A percentile compares a stretch with the other conserved stretches of the same genome.
Conservation (phyloP, 768 basidiomycete species). For the Chalciporus sphaerocephalus region DNA sequence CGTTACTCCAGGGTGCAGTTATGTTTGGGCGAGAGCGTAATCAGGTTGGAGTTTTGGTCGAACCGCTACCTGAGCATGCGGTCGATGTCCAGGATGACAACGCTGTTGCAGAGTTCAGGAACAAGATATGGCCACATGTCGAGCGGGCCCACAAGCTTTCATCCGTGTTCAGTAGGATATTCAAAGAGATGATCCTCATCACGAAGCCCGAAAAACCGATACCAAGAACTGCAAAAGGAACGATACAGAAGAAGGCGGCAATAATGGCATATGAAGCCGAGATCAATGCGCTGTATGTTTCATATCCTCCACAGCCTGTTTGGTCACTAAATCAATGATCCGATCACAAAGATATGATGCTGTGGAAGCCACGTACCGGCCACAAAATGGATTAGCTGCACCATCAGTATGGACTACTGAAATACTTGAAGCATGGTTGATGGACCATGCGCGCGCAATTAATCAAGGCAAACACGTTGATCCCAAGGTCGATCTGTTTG, state of each 20-base stretch:
- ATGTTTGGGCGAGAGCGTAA: slow-evolving; percentile 33
- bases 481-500: slow-evolving; percentile 16
- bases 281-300: slow-evolving; percentile 19
- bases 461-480: neutral
- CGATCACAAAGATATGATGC: slow-evolving; percentile 3
- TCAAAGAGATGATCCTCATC: slow-evolving; percentile 50
- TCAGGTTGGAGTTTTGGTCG: slow-evolving; percentile 30
- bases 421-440: slow-evolving; percentile 4
- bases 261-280: slow-evolving; percentile 19
- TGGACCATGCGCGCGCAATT: slow-evolving; percentile 1
- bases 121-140: slow-evolving; percentile 31
- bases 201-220: slow-evolving; percentile 38
- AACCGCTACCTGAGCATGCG: slow-evolving; percentile 18
- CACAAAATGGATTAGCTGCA: neutral
- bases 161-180: slow-evolving; percentile 39
- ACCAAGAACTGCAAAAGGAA: slow-evolving; percentile 32
- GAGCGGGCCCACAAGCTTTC: slow-evolving; percentile 37
- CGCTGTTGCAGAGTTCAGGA: slow-evolving; percentile 10
- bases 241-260: slow-evolving; percentile 13
- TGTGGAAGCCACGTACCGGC: neutral
- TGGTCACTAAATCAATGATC: neutral
- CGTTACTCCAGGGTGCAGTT: slow-evolving; percentile 19
- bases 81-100: slow-evolving; percentile 13
- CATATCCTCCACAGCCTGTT: neutral
- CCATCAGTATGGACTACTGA: slow-evolving; percentile 5